Evolutionary conservation across 352 stramenopile species (phyloP), one percentile per base, ranked within the genome.

Genomic region (Plasmopara muralis): DNA sequence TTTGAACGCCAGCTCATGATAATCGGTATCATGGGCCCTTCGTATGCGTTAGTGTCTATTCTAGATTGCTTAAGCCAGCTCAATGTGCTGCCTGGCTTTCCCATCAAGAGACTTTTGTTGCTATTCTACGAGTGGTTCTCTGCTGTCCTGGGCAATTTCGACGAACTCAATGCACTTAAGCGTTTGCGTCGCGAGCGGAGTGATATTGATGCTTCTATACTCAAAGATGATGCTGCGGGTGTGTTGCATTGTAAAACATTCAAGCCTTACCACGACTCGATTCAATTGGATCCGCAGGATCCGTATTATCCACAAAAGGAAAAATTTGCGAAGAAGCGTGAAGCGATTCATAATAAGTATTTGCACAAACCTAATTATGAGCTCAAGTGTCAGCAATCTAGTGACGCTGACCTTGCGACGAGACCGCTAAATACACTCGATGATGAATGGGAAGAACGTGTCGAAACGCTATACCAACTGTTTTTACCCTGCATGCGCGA

Each of bases 51-150:
- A 13, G 67, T 82, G 20, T 79, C 74, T 12, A 84, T 91, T 55
- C 53, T 91, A 31, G 81, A 91, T 63, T 87, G 81, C 42, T 47
- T 89, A 0, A 72, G 75, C 33, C 72, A 85, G 54, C 62, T 89
- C 15, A 83, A 88, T 48, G 70, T 82, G 39, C 54, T 89, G 18
- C 75, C 81, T 6, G 77, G 77, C 4, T 91, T 89, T 59, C 81
- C 81, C 12, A 85, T 87, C 43, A 92, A 92, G 59, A 76, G 81
- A 7, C 41, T 89, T 28, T 55, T 92, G 34, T 57, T 92, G 64
- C 60, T 92, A 6, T 77, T 83, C 25, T 74, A 76, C 55, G 78
- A 87, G 48, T 89, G 78, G 81, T 74, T 87, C 37, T 63, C 59
- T 18, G 67, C 69, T 6, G 56, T 88, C 5, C 53, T 92, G 29